A percentile compares a stretch with the other conserved stretches of the same genome.
phyloP scores from a whole-genome alignment of 768 basidiomycete genomes.

The Tremella fuciformis region DNA sequence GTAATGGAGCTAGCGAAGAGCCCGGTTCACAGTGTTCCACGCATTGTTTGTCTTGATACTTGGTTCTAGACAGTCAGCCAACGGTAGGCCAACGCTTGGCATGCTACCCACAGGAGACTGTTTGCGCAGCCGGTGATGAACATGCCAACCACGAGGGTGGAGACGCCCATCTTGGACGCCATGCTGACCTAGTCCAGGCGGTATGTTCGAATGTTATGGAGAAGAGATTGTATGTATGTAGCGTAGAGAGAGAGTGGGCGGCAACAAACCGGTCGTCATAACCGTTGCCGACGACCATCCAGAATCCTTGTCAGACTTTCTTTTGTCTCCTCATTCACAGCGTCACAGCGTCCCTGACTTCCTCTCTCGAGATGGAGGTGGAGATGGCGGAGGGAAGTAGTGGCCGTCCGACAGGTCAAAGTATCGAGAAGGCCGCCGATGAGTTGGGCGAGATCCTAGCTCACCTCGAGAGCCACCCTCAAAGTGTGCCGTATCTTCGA shows the following conservation, averaged over 20 bases:
- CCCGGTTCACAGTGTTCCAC: conserved; percentile 82
- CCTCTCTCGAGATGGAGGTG: conserved; percentile 5
- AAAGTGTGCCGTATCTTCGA: conserved; percentile 33
- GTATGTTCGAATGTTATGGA: neutral
- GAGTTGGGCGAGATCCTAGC: conserved; percentile 29
- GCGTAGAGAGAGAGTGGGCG: conserved; percentile 1
- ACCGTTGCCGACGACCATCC: no score
- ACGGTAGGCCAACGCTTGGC: neutral
- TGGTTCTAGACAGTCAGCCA: conserved; percentile 28
- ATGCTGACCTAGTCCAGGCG: conserved; percentile 11
- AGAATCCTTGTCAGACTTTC: neutral
- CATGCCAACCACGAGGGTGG: conserved; percentile 79
- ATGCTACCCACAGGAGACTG: conserved; percentile 35
- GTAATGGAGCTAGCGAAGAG: conserved; percentile 62
- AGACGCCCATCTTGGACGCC: conserved; percentile 58
- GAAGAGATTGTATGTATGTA: no score
- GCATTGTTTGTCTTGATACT: conserved; percentile 83
- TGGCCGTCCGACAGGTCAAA: neutral
- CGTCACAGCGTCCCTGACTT: no score
- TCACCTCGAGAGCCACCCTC: conserved; percentile 27
- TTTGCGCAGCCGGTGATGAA: conserved; percentile 62
- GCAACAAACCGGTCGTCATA: neutral
- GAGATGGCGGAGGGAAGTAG: neutral
- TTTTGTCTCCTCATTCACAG: neutral
- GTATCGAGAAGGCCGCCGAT: conserved; percentile 6